These are phyloP conservation scores for Oryza punctata DNA, from an alignment of 176 grass and related monocot genomes.

Conservation along the genomic window DNA sequence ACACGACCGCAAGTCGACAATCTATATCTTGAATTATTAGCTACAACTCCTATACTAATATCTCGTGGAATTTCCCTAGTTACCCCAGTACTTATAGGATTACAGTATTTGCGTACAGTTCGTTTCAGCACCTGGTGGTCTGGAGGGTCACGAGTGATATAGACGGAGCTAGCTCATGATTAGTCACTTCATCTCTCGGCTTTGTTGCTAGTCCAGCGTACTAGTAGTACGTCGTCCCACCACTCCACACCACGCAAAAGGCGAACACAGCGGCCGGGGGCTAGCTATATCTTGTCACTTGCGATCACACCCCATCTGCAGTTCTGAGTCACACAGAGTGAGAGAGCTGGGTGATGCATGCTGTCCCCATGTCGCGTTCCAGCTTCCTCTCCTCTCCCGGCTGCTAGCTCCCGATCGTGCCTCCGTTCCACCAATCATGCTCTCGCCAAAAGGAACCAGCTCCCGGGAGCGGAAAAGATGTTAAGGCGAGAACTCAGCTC, in stretches of 20 bases:
- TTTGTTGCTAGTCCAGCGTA: background rate
- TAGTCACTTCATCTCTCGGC: conserved; percentile 15
- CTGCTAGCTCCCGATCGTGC: background rate
- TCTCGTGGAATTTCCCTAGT: too few species aligned
- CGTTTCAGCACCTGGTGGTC: background rate
- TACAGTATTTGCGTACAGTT: too few species aligned
- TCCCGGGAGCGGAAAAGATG: background rate
- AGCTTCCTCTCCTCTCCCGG: background rate
- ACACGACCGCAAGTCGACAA: too few species aligned
- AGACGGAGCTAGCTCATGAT: conserved; percentile 41
- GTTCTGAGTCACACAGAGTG: background rate
- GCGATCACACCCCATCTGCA: background rate
- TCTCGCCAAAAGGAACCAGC: conserved; percentile 31
- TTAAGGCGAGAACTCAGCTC: background rate
- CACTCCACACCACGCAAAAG: too few species aligned
- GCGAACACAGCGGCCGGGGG: too few species aligned
- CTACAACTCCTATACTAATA: too few species aligned
- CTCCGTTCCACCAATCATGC: conserved; percentile 50
- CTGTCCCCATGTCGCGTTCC: conserved; percentile 10
- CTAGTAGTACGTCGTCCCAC: too few species aligned
- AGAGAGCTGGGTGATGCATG: background rate
- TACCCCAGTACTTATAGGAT: too few species aligned
- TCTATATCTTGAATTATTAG: too few species aligned
- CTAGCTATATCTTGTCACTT: background rate
- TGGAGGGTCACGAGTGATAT: background rate